Evolutionary conservation across 2,329 filamentous ascomycete genomes (phyloP).

Genomic region (Aspergillus sp.): DNA sequence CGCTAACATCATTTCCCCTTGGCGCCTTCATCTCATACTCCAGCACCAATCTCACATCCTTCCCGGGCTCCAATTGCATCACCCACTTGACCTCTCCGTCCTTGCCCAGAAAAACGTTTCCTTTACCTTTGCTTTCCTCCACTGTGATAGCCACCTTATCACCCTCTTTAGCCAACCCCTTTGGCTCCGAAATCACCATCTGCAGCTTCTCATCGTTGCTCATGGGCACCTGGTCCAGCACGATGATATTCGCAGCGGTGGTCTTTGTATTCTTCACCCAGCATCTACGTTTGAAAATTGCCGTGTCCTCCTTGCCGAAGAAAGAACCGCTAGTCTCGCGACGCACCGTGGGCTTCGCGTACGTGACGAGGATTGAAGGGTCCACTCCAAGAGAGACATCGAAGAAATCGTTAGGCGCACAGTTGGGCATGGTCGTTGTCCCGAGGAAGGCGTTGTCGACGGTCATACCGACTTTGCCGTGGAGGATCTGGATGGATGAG

Average conservation of each 20-base stretch:
- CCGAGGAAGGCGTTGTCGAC: constrained; percentile 27
- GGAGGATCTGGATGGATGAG: constrained; percentile 23
- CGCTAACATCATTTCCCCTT: constrained; percentile 13
- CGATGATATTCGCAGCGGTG: constrained; percentile 17
- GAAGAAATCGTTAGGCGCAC: constrained; percentile 21
- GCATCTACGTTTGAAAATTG: constrained; percentile 24
- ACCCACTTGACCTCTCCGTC: constrained; percentile 55
- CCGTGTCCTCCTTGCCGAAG: constrained; percentile 25
- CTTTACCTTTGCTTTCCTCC: constrained; percentile 48
- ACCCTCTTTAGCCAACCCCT: constrained; percentile 20
- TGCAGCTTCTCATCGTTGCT: constrained; percentile 26
- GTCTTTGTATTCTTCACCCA: constrained; percentile 27
- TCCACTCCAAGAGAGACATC: constrained; percentile 28
- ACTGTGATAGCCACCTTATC: constrained; percentile 13
- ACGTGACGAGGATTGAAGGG: constrained; percentile 23
- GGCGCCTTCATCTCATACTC: constrained; percentile 58
- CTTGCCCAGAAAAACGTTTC: constrained; percentile 49
- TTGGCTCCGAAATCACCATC: constrained; percentile 22
- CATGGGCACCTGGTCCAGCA: constrained; percentile 28
- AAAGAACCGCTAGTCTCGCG: constrained; percentile 18
- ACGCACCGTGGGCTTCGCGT: constrained; percentile 22
- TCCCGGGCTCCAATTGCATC: constrained; percentile 52
- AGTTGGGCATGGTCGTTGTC: constrained; percentile 16
- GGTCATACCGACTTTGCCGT: constrained; percentile 19
- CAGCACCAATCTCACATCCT: constrained; percentile 50